A percentile compares a stretch with the other conserved stretches of the same genome.
Conservation (phyloP, 352 stramenopile species). For the Elongisporangium undulatum region DNA sequence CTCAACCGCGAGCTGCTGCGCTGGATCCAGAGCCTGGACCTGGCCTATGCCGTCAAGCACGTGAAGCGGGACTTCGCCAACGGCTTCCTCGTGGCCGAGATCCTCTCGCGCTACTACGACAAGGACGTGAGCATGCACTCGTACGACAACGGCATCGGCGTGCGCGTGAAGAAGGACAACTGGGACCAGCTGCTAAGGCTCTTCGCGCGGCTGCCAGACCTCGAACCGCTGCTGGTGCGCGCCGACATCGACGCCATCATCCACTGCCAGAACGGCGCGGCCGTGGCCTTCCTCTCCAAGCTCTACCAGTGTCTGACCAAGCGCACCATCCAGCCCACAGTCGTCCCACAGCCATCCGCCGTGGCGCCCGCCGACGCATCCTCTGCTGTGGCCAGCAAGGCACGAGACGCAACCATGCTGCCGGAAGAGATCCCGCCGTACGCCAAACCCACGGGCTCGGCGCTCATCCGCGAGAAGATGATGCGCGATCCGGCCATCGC, state of each 20-base stretch:
- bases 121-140: conserved; percentile 92
- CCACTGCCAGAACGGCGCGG: conserved; percentile 87
- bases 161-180: conserved; percentile 91
- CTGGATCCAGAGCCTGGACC: conserved; percentile 92
- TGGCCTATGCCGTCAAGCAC: conserved; percentile 93
- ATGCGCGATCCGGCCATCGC: conserved; percentile 55
- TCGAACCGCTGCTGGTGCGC: conserved; percentile 50
- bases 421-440: conserved; percentile 68
- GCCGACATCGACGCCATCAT: conserved; percentile 82
- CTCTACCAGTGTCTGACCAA: conserved; percentile 91
- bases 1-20: conserved; percentile 87
- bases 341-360: conserved; percentile 3
- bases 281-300: conserved; percentile 80
- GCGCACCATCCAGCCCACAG: conserved; percentile 64
- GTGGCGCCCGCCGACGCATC: conserved; percentile 8
- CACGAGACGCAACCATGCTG: conserved; percentile 8
- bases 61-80: conserved; percentile 91
- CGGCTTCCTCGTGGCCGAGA: conserved; percentile 90
- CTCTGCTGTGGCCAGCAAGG: conserved; percentile 19
- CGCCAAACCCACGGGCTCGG: conserved; percentile 74
- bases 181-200: conserved; percentile 86
- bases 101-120: conserved; percentile 90
- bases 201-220: conserved; percentile 67
- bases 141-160: conserved; percentile 90
- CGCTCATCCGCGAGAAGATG: conserved; percentile 86